Percentiles rank a stretch among this genome's conserved stretches.
Evolutionary conservation across 805 yeast species (phyloP).

Genomic region (Suhomyces vadensis): DNA sequence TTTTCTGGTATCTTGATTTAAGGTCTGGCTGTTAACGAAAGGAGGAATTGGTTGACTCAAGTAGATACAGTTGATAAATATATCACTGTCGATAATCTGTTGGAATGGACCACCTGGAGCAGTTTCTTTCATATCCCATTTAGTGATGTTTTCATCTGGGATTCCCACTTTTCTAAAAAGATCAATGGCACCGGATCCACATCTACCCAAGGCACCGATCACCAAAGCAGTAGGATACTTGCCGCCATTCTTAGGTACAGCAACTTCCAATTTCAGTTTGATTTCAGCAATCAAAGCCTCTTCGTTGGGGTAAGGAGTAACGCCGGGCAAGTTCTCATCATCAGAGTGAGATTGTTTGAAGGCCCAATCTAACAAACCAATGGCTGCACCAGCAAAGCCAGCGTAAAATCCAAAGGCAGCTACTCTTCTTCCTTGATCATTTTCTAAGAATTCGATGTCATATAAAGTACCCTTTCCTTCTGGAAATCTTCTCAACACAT

Average conservation of each 20-base stretch:
- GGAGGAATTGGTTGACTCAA: constrained; percentile 92
- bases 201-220: constrained; percentile 97
- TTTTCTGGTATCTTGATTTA: constrained; percentile 69
- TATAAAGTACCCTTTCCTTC: constrained; percentile 88
- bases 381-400: constrained; percentile 99
- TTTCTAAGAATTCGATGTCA: constrained; percentile 92
- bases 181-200: constrained; percentile 96
- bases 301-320: constrained; percentile 83
- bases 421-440: constrained; percentile 95
- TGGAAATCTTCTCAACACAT: constrained; percentile 85
- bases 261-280: constrained; percentile 55
- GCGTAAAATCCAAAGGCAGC: constrained; percentile 99
- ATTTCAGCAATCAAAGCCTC: constrained; percentile 70
- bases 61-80: constrained; percentile 95
- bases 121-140: constrained; percentile 98
- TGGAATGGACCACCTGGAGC: constrained; percentile 95
- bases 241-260: constrained; percentile 58
- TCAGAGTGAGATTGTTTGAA: constrained; percentile 77
- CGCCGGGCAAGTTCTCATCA: constrained; percentile 71
- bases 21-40: constrained; percentile 67
- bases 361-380: constrained; percentile 93
- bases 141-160: constrained; percentile 77
- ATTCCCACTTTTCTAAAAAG: constrained; percentile 80
- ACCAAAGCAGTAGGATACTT: constrained; percentile 77
- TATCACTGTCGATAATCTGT: constrained; percentile 85